Evolutionary conservation across 1,284 basidiomycete species (phyloP), one percentile per base, ranked within the genome.

Genomic region (Clitocybe nebularis): DNA sequence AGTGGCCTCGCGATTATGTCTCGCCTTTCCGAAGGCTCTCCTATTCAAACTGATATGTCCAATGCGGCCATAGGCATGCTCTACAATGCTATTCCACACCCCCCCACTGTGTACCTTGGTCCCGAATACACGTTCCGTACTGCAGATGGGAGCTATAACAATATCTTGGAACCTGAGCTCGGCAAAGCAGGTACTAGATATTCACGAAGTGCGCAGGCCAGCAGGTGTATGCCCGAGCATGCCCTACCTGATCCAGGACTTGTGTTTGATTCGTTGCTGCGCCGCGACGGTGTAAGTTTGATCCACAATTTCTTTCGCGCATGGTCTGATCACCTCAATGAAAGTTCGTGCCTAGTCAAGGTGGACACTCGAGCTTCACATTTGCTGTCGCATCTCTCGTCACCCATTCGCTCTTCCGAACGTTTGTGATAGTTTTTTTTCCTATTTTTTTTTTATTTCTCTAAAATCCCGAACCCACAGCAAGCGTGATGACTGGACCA

Each of bases 381-480:
- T 77, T 77, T 47, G 67, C 70, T 2, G 71, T 67, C 38, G 70
- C 69, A 0, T 62, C 65, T 2, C 54, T 73, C 17, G 66, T 72
- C 44, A 69, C 63, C 14, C 71, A 71, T 44, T 66, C 65, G 2
- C 51, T 73, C 6, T 74, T 73, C 62, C 53, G 64, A n/a, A 68
- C 68, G 14, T n/a, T 26, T n/a, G n/a, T 26, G 7, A 7, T n/a
- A 26, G n/a, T n/a, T 26, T 7, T 26, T 26, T 26, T 26, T 26
- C 24, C n/a, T n/a, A n/a, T n/a, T n/a, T n/a, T n/a, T n/a, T n/a
- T n/a, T n/a, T n/a, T n/a, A n/a, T n/a, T n/a, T n/a, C n/a, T n/a
- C n/a, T n/a, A n/a, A n/a, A n/a, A n/a, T n/a, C n/a, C n/a, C n/a
- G n/a, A n/a, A n/a, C n/a, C n/a, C n/a, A n/a, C n/a, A n/a, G n/a